These are phyloP conservation scores for Stenocarpella maydis DNA, from an alignment of 2,329 filamentous ascomycete species.

Conservation along the genomic window DNA sequence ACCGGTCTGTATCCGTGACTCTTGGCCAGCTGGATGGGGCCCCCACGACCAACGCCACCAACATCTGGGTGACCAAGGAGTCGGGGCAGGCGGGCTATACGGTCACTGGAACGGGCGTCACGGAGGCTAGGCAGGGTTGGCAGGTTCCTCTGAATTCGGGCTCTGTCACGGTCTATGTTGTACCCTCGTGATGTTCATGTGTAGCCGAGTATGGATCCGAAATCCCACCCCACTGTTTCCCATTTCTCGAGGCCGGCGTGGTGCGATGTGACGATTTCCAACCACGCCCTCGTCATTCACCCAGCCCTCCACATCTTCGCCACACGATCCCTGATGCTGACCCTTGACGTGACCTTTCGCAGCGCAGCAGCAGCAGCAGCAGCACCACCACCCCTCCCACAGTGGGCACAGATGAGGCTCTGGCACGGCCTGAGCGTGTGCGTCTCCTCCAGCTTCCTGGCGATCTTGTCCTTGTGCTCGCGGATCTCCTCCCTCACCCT, in stretches of 20 bases:
- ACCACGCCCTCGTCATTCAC: background rate
- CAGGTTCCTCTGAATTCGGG: constrained; percentile 40
- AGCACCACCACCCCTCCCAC: background rate
- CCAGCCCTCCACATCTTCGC: background rate
- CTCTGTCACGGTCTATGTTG: constrained; percentile 36
- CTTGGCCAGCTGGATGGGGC: constrained; percentile 43
- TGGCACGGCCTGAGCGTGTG: constrained; percentile 29
- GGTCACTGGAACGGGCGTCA: constrained; percentile 38
- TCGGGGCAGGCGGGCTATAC: constrained; percentile 39
- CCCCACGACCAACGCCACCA: constrained; percentile 42
- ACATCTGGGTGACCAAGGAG: constrained; percentile 48
- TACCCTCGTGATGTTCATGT: constrained; percentile 3
- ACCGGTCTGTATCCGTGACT: constrained; percentile 41
- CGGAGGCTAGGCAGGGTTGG: constrained; percentile 42
- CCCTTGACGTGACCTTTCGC: background rate
- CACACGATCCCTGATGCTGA: background rate
- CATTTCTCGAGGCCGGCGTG: background rate
- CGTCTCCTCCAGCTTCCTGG: constrained; percentile 28
- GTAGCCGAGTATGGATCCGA: background rate
- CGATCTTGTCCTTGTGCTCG: constrained; percentile 7
- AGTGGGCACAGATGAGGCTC: constrained; percentile 25
- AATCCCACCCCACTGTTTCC: background rate
- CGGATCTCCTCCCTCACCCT: background rate
- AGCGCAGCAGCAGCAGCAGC: background rate
- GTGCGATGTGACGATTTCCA: background rate